Conservation (phyloP, 1,284 basidiomycete genomes). For the Leccinum solheimii region DNA sequence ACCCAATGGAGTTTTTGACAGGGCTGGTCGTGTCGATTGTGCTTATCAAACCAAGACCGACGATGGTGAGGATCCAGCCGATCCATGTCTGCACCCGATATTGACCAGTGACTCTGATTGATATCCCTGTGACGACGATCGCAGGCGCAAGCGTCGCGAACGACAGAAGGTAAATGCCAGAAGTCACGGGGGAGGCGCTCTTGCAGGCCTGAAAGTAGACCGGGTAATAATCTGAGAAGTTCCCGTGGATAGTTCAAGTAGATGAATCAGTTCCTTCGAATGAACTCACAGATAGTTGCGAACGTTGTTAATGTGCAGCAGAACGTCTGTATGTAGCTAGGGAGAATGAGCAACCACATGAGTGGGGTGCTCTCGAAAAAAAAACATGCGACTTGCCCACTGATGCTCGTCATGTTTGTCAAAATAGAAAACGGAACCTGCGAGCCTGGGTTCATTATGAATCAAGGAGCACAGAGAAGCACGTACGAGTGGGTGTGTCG, state of each 20-base stretch:
- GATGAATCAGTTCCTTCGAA: background rate
- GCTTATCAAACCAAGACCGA: constrained; percentile 14
- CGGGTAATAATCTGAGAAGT: constrained; percentile 17
- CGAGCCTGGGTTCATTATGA: background rate
- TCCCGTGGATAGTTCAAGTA: no score
- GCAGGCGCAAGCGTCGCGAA: constrained; percentile 15
- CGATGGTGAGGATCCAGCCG: constrained; percentile 11
- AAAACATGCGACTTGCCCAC: constrained; percentile 12
- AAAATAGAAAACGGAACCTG: constrained; percentile 19
- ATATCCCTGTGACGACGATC: constrained; percentile 11
- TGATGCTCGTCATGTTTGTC: constrained; percentile 15
- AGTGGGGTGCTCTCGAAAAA: background rate
- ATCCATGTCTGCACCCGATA: constrained; percentile 23
- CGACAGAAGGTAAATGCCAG: constrained; percentile 18
- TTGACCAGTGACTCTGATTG: constrained; percentile 8
- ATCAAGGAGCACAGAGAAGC: background rate
- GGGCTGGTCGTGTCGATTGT: background rate
- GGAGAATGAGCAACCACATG: background rate
- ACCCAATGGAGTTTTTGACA: constrained; percentile 1
- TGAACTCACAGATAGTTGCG: constrained; percentile 15
- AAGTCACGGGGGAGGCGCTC: constrained; percentile 9
- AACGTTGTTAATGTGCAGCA: constrained; percentile 10
- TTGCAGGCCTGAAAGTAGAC: constrained; percentile 25
- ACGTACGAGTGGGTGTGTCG: constrained; percentile 18
- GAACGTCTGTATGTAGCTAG: constrained; percentile 25